Evolutionary conservation across 768 basidiomycete species (phyloP).

Genomic region (Tricholoma sp.): DNA sequence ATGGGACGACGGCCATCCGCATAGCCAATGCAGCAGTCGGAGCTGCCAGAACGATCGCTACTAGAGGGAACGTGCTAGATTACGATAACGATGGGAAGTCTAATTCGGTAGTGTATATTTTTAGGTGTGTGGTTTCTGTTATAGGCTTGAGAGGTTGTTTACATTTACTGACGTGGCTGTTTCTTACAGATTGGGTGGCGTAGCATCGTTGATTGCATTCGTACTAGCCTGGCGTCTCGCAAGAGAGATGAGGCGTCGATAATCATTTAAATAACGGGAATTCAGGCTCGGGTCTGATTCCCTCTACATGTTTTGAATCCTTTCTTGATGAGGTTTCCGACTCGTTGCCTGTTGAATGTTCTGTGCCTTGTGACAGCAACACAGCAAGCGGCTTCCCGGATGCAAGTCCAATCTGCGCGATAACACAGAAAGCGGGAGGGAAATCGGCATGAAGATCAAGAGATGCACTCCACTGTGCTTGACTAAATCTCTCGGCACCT

Average conservation of each 20-base stretch:
- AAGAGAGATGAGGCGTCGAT: slow-evolving; percentile 42
- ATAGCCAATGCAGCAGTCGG: slow-evolving; percentile 3
- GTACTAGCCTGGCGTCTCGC: slow-evolving; percentile 50
- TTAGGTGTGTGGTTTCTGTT: slow-evolving; percentile 48
- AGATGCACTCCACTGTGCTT: too few relatives aligned
- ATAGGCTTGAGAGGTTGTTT: not conserved
- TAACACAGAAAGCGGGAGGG: too few relatives aligned
- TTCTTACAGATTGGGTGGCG: slow-evolving; percentile 47
- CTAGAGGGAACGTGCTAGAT: slow-evolving; percentile 12
- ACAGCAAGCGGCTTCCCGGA: not conserved
- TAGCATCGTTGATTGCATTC: slow-evolving; percentile 50
- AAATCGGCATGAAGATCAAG: too few relatives aligned
- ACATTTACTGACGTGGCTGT: not conserved
- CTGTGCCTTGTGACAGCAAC: not conserved
- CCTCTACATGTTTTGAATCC: not conserved
- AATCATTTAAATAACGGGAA: not conserved
- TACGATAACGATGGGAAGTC: slow-evolving; percentile 30
- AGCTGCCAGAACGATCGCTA: slow-evolving; percentile 5
- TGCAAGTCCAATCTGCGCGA: too few relatives aligned
- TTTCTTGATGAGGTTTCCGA: not conserved
- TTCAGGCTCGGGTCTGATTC: not conserved
- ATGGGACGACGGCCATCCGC: not conserved
- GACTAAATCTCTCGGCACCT: too few relatives aligned
- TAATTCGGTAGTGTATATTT: slow-evolving; percentile 74
- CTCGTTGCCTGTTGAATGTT: not conserved